Evolutionary conservation across 495 filamentous ascomycete species (phyloP), one percentile per base, ranked within the genome.

Genomic region (Chaetomium cochliodes): DNA sequence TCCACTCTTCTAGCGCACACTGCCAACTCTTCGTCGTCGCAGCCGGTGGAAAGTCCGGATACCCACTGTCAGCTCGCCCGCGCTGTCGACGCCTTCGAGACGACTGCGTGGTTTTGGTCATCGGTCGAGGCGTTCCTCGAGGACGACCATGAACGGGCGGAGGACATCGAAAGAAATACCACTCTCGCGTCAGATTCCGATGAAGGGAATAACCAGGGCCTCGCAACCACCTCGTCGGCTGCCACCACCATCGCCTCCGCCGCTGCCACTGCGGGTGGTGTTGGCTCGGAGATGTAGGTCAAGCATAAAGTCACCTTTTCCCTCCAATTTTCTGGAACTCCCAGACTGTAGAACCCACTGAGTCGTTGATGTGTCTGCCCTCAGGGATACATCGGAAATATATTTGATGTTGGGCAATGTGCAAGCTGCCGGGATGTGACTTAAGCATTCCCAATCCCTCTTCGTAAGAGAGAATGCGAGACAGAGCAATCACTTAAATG

Each of bases 1-100:
- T 6, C 44, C 44, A 9, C 7, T n/a, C 7, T 47, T 22, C 44
- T 22, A 22, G 1, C n/a, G 41, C 44, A 8, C 50, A 52, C 23
- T 16, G 13, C 25, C 8, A 47, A 47, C 57, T 2, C 7, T 8
- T 11, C 33, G 11, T 13, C 11, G 3, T 5, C n/a, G 3, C 16
- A 66, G 59, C 39, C 22, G 25, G 62, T 12, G 12, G 39, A 56
- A 28, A 15, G 28, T 53, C 51, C 62, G n/a, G 53, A 53, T 26
- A 28, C 18, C 51, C 62, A 49, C 44, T 50, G 41, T 41, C 41
- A 55, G 18, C 52, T 64, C 8, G 62, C 62, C 26, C 39, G 26
- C 28, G 51, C 62, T 42, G 61, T 57, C 52, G 62, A 64, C 53
- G 23, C n/a, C 39, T 64, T 64, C 53, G 18, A 57, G 44, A 1